Evolutionary conservation across 345 rosid genomes (phyloP).

Genomic region (Gossypium stocksii): DNA sequence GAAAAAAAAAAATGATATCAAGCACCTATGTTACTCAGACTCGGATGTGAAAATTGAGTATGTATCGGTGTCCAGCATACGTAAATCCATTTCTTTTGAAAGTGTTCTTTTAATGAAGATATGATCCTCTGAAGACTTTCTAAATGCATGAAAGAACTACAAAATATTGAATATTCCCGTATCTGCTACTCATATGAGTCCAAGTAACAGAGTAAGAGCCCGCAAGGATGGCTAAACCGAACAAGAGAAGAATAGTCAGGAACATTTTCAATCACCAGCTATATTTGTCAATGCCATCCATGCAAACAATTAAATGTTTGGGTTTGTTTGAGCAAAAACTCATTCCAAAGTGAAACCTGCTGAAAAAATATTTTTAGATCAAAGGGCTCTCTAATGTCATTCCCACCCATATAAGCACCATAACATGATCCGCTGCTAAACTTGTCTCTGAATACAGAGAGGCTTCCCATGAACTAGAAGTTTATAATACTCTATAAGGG

Average conservation of each 20-base stretch:
- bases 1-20: neutral
- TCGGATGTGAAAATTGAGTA: no score
- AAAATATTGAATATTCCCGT: neutral
- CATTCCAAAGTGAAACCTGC: slow-evolving; percentile 2
- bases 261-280: neutral
- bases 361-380: neutral
- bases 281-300: neutral
- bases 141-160: neutral
- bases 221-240: neutral
- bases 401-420: neutral
- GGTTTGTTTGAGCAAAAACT: neutral
- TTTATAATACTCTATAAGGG: neutral
- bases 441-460: neutral
- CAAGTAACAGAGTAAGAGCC: neutral
- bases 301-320: neutral
- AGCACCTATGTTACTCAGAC: no score
- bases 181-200: neutral
- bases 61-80: no score
- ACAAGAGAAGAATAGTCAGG: neutral
- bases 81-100: no score
- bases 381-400: neutral
- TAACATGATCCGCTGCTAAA: neutral
- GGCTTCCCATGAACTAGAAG: neutral
- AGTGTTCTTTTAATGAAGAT: no score
- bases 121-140: neutral